Base-by-base conservation (phyloP, 1,284 basidiomycete genomes). In the Moesziomyces sp. region DNA sequence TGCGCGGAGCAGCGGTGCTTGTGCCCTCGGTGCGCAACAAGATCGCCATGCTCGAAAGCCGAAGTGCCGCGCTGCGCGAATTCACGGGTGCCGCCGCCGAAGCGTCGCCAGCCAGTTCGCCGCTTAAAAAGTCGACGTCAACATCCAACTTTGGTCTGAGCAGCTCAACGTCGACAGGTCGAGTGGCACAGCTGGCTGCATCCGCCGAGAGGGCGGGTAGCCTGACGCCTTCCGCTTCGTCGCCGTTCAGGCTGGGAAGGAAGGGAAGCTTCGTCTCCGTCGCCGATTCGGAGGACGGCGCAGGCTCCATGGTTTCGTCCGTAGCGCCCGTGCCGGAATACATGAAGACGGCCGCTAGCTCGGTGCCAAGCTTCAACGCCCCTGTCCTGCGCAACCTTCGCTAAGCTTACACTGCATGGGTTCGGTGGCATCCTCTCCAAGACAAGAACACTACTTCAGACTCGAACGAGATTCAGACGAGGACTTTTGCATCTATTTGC, bases 21-120 rank as follows among this genome's bases (percentile, higher is more conserved):
- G 74, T 80, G 16, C 79, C 79, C 8, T 78, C 76, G 43, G 79
- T 81, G 9, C 63, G 79, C 19, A 79, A 77, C 66, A 81, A 81
- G 73, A 80, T 81, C 35, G 78, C 78, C 10, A 64, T 74, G 76
- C 56, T 81, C 33, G 79, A 81, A 57, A 65, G 52, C 18, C 49
- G 78, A 5, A 57, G 57, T 19, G 47, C 69, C 11, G 70, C 75
- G 0, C 46, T 79, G 23, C 54, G 62, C 40, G 75, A 79, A n/a
- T 79, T 79, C 42, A 71, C 71, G 1, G 43, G 54, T 6, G 52
- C 16, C 3, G 42, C 19, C 2, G 24, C 11, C 10, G 44, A 3
- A 46, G 54, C 28, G 51, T 23, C 2, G 45, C 63, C 59, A 10
- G 55, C 49, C 3, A 40, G 43, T 5, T 50, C 49, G 19, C 53